Conservation (phyloP, 331 rosid genomes). For the Quercus tomentella region DNA sequence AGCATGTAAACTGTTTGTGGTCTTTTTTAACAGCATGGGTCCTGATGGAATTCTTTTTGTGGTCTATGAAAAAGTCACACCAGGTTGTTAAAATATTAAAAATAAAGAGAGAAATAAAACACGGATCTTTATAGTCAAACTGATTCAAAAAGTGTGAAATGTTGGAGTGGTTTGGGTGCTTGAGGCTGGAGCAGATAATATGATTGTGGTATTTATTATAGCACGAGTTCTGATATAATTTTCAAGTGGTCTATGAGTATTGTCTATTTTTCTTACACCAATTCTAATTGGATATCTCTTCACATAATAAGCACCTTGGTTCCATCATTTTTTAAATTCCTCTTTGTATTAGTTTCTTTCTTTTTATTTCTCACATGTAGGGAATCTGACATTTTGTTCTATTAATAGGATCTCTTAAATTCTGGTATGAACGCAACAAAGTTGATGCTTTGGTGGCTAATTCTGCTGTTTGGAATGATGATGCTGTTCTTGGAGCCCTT, state of each 20-base stretch:
- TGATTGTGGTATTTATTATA: not conserved
- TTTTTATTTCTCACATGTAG: not conserved
- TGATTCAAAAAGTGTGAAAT: not conserved
- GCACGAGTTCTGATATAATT: too few species aligned
- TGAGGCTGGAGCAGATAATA: not conserved
- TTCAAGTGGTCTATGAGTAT: too few species aligned
- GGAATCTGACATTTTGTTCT: conserved; percentile 11
- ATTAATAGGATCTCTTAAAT: conserved; percentile 68
- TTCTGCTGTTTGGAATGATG: conserved; percentile 89
- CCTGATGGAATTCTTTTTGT: not conserved
- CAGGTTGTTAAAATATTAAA: too few species aligned
- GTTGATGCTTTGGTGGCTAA: conserved; percentile 62
- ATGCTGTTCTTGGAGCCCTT: conserved; percentile 74
- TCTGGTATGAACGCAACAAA: conserved; percentile 80
- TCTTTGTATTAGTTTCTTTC: not conserved
- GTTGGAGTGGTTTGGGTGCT: too few species aligned
- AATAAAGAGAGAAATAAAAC: too few species aligned
- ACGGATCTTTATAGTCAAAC: not conserved
- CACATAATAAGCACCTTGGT: not conserved
- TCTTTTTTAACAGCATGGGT: not conserved
- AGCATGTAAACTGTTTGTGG: not conserved
- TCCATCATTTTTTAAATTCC: not conserved
- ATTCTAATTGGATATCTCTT: not conserved
- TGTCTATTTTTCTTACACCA: not conserved
- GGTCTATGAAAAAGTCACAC: not conserved